Evolutionary conservation across 805 yeast genomes (phyloP).

Genomic region (Suhomyces sp.): DNA sequence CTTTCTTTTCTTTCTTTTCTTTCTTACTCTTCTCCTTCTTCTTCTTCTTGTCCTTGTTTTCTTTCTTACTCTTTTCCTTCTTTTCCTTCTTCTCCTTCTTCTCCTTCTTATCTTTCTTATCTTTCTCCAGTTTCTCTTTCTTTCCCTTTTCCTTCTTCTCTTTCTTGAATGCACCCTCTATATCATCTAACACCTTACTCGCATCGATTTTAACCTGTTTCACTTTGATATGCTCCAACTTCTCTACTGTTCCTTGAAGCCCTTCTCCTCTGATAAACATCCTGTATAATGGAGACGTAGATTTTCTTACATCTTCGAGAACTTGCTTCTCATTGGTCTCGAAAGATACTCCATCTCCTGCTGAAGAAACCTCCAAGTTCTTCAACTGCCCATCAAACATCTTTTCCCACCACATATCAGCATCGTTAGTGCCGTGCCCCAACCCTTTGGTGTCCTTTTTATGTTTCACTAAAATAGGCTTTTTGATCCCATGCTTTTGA

Average conservation of each 20-base stretch:
- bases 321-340: constrained; percentile 49
- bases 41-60: not conserved
- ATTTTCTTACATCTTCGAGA: constrained; percentile 46
- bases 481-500: constrained; percentile 71
- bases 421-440: constrained; percentile 74
- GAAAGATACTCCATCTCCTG: constrained; percentile 44
- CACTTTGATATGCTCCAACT: constrained; percentile 23
- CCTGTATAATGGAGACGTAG: constrained; percentile 69
- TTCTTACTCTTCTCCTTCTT: not conserved
- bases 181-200: constrained; percentile 9
- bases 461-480: constrained; percentile 86
- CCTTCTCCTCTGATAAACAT: constrained; percentile 90
- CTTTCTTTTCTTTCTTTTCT: constrained; percentile 12
- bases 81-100: constrained; percentile 20
- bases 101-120: constrained; percentile 23
- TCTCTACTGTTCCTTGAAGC: constrained; percentile 68
- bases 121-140: constrained; percentile 18
- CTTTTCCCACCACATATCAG: constrained; percentile 96
- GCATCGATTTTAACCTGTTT: constrained; percentile 18
- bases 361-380: constrained; percentile 55
- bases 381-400: constrained; percentile 91
- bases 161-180: constrained; percentile 12
- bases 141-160: constrained; percentile 7
- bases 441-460: constrained; percentile 88
- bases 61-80: constrained; percentile 18